Percentiles rank a stretch among this genome's conserved stretches.
phyloP scores from a whole-genome alignment of 257 asterid species.

The Cruciata laevipes region DNA sequence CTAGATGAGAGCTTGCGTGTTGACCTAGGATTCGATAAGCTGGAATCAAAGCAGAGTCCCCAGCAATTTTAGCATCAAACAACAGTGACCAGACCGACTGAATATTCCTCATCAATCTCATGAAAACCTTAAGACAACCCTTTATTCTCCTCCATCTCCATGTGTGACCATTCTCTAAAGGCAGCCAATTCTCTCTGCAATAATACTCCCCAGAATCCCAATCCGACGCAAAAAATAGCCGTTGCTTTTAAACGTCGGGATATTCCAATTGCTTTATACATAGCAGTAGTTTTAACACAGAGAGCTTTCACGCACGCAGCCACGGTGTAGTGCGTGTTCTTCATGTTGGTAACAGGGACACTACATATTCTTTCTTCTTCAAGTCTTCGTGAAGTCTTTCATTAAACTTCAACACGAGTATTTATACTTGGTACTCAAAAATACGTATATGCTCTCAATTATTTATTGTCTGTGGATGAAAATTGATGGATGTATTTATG shows the following conservation, averaged over 20 bases:
- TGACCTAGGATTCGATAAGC: slow-evolving; percentile 34
- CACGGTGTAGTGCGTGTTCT: background rate
- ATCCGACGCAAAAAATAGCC: slow-evolving; percentile 36
- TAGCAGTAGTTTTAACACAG: background rate
- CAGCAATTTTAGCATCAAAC: background rate
- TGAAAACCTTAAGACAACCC: slow-evolving; percentile 32
- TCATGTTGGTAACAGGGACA: slow-evolving; percentile 10
- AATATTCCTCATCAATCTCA: slow-evolving; percentile 24
- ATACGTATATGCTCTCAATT: background rate
- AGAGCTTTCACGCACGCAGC: background rate
- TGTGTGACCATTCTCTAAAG: slow-evolving; percentile 35
- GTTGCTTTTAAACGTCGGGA: slow-evolving; percentile 37
- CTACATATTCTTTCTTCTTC: background rate
- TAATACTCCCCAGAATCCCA: slow-evolving; percentile 44
- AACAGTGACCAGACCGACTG: slow-evolving; percentile 26
- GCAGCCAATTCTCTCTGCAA: slow-evolving; percentile 30
- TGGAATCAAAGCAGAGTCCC: slow-evolving; percentile 23
- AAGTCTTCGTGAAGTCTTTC: background rate
- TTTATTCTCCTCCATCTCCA: slow-evolving; percentile 27
- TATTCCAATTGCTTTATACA: slow-evolving; percentile 19
- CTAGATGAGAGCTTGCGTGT: slow-evolving; percentile 18
- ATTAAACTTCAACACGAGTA: background rate
- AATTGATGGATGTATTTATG: background rate
- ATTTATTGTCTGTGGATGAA: background rate
- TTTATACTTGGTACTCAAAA: background rate